phyloP scores from a whole-genome alignment of 768 basidiomycete genomes.

The Boletus rubropictus region DNA sequence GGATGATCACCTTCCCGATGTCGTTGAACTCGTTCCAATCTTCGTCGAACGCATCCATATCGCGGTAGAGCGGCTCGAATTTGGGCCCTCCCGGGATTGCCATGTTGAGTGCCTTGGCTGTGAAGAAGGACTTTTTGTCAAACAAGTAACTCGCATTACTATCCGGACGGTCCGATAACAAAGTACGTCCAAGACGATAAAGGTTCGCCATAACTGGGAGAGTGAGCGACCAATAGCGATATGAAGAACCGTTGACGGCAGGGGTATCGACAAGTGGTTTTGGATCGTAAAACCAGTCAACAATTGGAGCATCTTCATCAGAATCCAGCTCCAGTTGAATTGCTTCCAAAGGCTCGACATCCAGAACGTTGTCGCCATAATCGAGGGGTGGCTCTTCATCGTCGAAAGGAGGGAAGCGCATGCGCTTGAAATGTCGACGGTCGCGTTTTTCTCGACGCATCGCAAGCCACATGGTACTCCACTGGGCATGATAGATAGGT shows the following conservation, averaged over 20 bases:
- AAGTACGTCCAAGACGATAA: conserved; percentile 90
- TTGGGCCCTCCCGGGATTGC: conserved; percentile 98
- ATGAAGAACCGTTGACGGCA: conserved; percentile 89
- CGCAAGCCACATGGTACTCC: conserved; percentile 99
- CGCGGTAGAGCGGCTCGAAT: conserved; percentile 94
- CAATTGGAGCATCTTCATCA: conserved; percentile 85
- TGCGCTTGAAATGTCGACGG: conserved; percentile 97
- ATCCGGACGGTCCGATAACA: conserved; percentile 91
- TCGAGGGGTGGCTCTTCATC: conserved; percentile 99
- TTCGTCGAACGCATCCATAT: conserved; percentile 96
- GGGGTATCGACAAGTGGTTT: conserved; percentile 88
- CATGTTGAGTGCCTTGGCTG: conserved; percentile 94
- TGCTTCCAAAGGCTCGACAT: conserved; percentile 95
- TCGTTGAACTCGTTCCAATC: conserved; percentile 99
- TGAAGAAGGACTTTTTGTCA: conserved; percentile 97
- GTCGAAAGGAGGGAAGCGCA: conserved; percentile 99
- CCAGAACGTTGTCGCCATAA: conserved; percentile 97
- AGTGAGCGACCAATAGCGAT: conserved; percentile 88
- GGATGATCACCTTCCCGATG: conserved; percentile 99
- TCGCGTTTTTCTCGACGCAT: conserved; percentile 99
- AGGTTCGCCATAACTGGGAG: conserved; percentile 96
- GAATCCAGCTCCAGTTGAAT: conserved; percentile 94
- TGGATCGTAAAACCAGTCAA: conserved; percentile 98
- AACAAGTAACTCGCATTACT: conserved; percentile 89
- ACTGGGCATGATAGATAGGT: conserved; percentile 97